Base-by-base conservation (phyloP, 2,329 filamentous ascomycete genomes). In the Cryphonectria carpinicola region DNA sequence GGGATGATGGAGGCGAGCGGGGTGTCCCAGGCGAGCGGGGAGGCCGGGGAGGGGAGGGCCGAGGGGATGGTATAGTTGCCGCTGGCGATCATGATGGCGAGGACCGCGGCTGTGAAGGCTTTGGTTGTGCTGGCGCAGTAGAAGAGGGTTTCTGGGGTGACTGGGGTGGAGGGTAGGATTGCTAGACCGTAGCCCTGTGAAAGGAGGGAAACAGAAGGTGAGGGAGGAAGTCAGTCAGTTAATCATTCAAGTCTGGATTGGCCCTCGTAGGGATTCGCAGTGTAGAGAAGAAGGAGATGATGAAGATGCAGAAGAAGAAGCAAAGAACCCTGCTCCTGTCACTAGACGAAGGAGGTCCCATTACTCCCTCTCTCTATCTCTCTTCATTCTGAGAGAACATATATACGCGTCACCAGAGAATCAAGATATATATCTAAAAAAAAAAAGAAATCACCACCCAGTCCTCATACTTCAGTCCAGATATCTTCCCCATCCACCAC, bases 121-220 rank as follows among this genome's bases (percentile, higher is more conserved):
- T 89, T 89, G 63, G 86, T 86, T 3, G 83, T 87, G 75, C 84
- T 87, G 32, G 84, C 87, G 62, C 81, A 80, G 74, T 86, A 87
- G 78, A 86, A 88, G 1, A 89, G 78, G 0, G 86, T 88, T 14
- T 81, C 77, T 1, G 82, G 74, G 0, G 82, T 85, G 3, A 83
- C 84, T 0, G 80, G 79, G 2, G 76, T 81, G 6, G 76, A 78
- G 5, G 82, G 79, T 25, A 81, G 78, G 46, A 71, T 78, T 3
- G 81, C 70, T 78, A 79, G 65, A 78, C 83, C 84, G 71, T 83
- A 84, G 22, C 83, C 85, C 82, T 85, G 74, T 49, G 46, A 11
- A 8, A 8, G 37, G 35, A 37, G 37, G 60, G 17, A 7, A 22
- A 6, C 7, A 19, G 10, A 13, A 14, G 17, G 11, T 6, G 28